phyloP scores from a whole-genome alignment of 306 rosid species.

The Echinosophora koreensis region DNA sequence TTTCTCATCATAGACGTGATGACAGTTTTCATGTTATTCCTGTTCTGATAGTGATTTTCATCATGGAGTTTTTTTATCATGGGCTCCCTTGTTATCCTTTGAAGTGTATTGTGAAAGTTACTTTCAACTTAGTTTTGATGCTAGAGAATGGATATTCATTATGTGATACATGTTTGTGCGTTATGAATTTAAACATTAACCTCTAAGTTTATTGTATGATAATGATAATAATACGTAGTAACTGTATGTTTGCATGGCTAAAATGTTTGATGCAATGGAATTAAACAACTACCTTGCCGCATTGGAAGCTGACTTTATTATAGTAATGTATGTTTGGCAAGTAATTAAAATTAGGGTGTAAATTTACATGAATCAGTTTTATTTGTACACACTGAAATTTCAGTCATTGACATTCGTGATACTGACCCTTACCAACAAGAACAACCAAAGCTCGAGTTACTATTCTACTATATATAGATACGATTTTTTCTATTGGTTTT shows the following conservation, averaged over 20 bases:
- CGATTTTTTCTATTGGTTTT: no score
- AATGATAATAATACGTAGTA: not conserved
- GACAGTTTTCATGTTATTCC: conserved; percentile 34
- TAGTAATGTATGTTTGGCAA: no score
- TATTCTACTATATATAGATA: no score
- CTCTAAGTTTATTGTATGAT: not conserved
- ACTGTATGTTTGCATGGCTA: not conserved
- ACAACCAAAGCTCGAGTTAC: no score
- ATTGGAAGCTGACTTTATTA: not conserved
- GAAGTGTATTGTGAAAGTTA: conserved; percentile 4
- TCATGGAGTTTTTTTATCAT: conserved; percentile 29
- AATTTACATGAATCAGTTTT: no score
- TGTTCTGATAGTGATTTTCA: conserved; percentile 23
- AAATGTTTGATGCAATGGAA: not conserved
- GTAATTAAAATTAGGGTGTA: no score
- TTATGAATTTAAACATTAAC: not conserved
- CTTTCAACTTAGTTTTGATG: conserved; percentile 22
- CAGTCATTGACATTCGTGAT: no score
- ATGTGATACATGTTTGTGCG: not conserved
- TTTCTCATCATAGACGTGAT: conserved; percentile 39
- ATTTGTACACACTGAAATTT: no score
- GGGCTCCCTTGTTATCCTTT: not conserved
- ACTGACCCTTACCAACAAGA: no score
- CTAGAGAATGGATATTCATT: not conserved
- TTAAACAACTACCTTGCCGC: not conserved